Evolutionary conservation across 78 protist genomes (phyloP).

Genomic region (Dictyostelium citrinum): DNA sequence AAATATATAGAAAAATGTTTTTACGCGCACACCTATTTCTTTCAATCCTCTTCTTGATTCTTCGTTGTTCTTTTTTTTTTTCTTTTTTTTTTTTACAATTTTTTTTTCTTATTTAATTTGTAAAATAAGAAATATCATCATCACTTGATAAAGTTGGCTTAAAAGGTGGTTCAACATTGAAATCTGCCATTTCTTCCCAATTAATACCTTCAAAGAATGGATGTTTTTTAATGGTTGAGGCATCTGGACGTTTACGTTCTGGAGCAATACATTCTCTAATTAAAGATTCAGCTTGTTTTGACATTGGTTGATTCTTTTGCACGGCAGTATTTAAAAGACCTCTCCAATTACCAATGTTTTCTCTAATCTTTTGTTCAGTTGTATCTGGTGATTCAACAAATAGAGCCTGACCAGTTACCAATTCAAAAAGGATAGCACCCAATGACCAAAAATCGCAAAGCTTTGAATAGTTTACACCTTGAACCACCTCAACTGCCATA

Average conservation of each 20-base stretch:
- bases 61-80: not conserved
- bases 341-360: constrained; percentile 80
- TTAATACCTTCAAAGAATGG: constrained; percentile 75
- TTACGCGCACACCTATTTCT: not conserved
- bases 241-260: constrained; percentile 61
- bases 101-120: not conserved
- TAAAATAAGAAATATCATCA: not conserved
- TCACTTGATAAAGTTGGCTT: constrained; percentile 22
- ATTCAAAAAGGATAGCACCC: constrained; percentile 60
- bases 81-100: not conserved
- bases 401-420: constrained; percentile 33
- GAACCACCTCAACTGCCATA: constrained; percentile 78
- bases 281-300: constrained; percentile 55
- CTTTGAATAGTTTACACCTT: constrained; percentile 59
- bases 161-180: constrained; percentile 25
- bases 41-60: not conserved
- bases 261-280: constrained; percentile 74
- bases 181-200: constrained; percentile 4
- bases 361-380: constrained; percentile 71
- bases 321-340: constrained; percentile 65
- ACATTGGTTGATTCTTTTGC: constrained; percentile 19
- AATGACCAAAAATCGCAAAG: constrained; percentile 75
- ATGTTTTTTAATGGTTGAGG: constrained; percentile 38
- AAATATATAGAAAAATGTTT: not conserved
- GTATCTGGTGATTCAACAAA: constrained; percentile 77